Evolutionary conservation across 2,329 filamentous ascomycete species (phyloP), one percentile per base, ranked within the genome.

Genomic region (Talaromyces pinophilus): DNA sequence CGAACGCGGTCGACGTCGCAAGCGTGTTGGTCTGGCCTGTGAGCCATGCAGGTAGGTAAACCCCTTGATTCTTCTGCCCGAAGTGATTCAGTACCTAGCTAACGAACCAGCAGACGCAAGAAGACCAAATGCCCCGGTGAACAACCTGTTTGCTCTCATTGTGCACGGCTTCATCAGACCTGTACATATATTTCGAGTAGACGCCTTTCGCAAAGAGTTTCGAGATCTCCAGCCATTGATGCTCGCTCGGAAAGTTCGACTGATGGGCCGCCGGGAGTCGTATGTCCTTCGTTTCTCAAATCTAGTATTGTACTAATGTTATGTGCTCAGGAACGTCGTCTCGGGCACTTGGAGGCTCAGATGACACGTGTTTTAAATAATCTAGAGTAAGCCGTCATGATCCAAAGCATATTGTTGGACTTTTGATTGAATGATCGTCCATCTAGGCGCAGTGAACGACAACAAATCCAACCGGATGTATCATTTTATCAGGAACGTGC

Each of bases 61-160:
- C 33, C 35, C n/a, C 40, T 55, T 17, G 15, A 25, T 13, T 8
- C 35, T 17, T 25, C 44, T 17, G 25, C 8, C 22, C 5, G 22
- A 17, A 69, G 59, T n/a, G n/a, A 11, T 17, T 61, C 19, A 59
- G 62, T 72, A 25, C 15, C 40, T 44, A 55, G 72, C 28, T 25
- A 10, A 50, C 54, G n/a, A 48, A 44, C 30, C 6, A 1, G 6
- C 52, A 84, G 83, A 66, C 78, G 83, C 50, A 85, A 85, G 72
- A 85, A 85, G 71, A 80, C 82, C 35, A 80, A 80, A 73, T 85
- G 83, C 67, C 82, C 82, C 0, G 83, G 83, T 8, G 83, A 85
- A 69, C 79, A 81, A 65, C 83, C 83, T 0, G 70, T 76, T 0
- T 85, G 83, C 70, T 84, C 83, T 1, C 78, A 82, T 62, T 85